These are phyloP conservation scores for Gigaspora rosea DNA, from an alignment of 192 early-diverging fungal genomes.

Conservation along the genomic window DNA sequence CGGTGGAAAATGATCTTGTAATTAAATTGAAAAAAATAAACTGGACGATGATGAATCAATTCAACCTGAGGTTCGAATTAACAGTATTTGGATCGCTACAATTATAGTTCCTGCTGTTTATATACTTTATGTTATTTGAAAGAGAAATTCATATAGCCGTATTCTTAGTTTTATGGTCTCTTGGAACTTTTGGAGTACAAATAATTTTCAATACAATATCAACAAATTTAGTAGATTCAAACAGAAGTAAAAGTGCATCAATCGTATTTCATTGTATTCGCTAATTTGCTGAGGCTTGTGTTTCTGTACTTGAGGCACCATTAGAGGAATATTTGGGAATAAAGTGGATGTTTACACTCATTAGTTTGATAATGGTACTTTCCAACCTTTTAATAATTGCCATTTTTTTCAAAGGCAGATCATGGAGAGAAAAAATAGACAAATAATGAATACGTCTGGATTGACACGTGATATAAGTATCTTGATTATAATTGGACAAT, in stretches of 20 bases:
- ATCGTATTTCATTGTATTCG: not conserved
- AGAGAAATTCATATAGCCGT: slow-evolving; percentile 23
- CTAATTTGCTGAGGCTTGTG: not conserved
- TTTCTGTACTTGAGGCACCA: not conserved
- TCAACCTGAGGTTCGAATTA: slow-evolving; percentile 3
- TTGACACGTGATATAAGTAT: no score
- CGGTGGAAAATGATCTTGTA: no score
- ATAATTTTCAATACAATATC: not conserved
- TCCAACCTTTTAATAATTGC: not conserved
- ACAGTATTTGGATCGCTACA: slow-evolving; percentile 40
- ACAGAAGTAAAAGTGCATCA: not conserved
- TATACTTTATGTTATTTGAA: slow-evolving; percentile 35
- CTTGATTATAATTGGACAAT: no score
- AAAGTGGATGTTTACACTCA: not conserved
- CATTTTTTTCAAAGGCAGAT: slow-evolving; percentile 8
- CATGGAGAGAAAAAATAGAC: slow-evolving; percentile 13
- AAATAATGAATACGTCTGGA: no score
- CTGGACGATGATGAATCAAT: not conserved
- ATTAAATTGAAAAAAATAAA: no score
- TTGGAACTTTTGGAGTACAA: slow-evolving; percentile 7
- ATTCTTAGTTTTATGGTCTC: slow-evolving; percentile 32
- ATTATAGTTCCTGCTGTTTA: slow-evolving; percentile 33
- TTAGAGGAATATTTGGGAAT: not conserved
- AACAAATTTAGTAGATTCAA: slow-evolving; percentile 5
- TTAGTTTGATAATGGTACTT: not conserved